Evolutionary conservation across 2,329 filamentous ascomycete genomes (phyloP).

Genomic region (Berkeleyomyces rouxiae): DNA sequence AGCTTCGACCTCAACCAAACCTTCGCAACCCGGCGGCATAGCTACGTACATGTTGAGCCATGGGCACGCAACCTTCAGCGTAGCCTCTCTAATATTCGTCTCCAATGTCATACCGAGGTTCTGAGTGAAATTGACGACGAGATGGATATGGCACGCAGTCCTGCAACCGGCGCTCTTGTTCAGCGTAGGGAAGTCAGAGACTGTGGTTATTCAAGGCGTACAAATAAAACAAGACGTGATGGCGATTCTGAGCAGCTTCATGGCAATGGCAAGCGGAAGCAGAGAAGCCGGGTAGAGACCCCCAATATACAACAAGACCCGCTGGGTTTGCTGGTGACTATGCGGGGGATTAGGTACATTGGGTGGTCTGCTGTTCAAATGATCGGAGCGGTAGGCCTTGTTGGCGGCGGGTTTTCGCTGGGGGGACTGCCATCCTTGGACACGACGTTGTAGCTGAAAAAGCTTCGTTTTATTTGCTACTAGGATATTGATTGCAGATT

Average conservation of each 20-base stretch:
- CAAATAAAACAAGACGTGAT: not conserved
- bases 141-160: constrained; percentile 46
- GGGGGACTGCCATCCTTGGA: not conserved
- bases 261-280: not conserved
- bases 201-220: not conserved
- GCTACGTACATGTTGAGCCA: constrained; percentile 50
- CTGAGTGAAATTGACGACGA: constrained; percentile 51
- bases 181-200: constrained; percentile 21
- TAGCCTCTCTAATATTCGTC: constrained; percentile 55
- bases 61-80: constrained; percentile 72
- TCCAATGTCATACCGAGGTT: constrained; percentile 47
- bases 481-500: not conserved
- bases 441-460: not conserved
- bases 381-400: constrained; percentile 7
- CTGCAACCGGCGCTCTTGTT: constrained; percentile 46
- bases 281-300: not conserved
- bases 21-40: constrained; percentile 19
- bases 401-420: constrained; percentile 9
- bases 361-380: constrained; percentile 13
- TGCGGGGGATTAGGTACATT: constrained; percentile 5
- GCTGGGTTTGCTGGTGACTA: constrained; percentile 6
- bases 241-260: not conserved
- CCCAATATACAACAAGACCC: constrained; percentile 10
- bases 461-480: not conserved
- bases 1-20: constrained; percentile 4